phyloP scores from a whole-genome alignment of 169 alveolate species.

The Cytauxzoon felis region DNA sequence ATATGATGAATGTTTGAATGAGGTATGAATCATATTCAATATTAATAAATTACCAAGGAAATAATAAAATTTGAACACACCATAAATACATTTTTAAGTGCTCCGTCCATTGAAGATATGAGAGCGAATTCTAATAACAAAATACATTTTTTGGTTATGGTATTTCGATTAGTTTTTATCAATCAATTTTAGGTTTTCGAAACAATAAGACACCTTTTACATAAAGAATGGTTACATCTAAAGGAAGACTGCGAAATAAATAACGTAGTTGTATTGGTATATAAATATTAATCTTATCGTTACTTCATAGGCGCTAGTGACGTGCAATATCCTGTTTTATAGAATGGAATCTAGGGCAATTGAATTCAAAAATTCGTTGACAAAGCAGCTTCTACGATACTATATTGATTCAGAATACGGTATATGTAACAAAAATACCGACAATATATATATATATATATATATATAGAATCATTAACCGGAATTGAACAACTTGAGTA shows the following conservation, averaged over 20 bases:
- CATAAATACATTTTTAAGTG: conserved; percentile 43
- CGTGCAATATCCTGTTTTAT: conserved; percentile 20
- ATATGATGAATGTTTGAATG: conserved; percentile 12
- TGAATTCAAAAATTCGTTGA: conserved; percentile 42
- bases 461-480: conserved; percentile 21
- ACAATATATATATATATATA: not conserved
- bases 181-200: conserved; percentile 23
- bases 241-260: conserved; percentile 4
- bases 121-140: conserved; percentile 6
- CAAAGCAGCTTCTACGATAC: conserved; percentile 8
- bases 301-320: conserved; percentile 20
- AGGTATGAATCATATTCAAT: not conserved
- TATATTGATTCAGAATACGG: conserved; percentile 46
- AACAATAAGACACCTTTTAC: conserved; percentile 48
- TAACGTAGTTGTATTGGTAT: conserved; percentile 33
- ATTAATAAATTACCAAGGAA: conserved; percentile 5
- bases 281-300: not conserved
- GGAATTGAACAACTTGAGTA: conserved; percentile 52
- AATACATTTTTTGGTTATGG: conserved; percentile 50
- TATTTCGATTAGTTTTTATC: not conserved
- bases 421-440: too few species aligned
- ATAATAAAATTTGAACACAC: conserved; percentile 35
- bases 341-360: conserved; percentile 4
- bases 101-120: conserved; percentile 29
- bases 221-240: conserved; percentile 29